Evolutionary conservation across 2,329 filamentous ascomycete species (phyloP), one percentile per base, ranked within the genome.

Genomic region (Emergomyces africanus): DNA sequence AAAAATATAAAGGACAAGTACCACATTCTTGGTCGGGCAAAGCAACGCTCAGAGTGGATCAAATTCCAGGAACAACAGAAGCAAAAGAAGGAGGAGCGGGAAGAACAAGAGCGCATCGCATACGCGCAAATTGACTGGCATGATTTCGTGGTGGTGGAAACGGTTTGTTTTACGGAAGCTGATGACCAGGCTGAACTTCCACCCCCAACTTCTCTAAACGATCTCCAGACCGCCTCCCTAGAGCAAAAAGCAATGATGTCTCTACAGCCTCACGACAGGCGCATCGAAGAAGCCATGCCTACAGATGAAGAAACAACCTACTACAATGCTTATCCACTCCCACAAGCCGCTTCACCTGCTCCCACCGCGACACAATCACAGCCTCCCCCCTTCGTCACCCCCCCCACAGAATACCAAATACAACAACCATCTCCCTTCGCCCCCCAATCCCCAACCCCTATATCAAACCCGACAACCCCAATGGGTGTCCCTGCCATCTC

Each of bases 71-170:
- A 94, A 65, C 78, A 85, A 58, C 89, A 96, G 75, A 92, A 91
- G 71, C 83, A 86, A 66, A 89, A 91, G 78, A 90, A 91, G 69
- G 90, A 95, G 68, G 90, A 95, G 68, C 85, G 91, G 63, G 87
- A 87, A 46, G 88, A 95, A 69, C 84, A 90, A 68, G 89, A 96
- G 71, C 85, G 86, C 67, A 76, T 85, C 55, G 81, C 81, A 57
- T 87, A 94, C 72, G 87, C 88, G 0, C 87, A 94, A 66, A 94
- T 99, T 63, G 94, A 99, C 73, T 99, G 94, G 94, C 89, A 95
- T 69, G 92, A 97, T 70, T 99, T 99, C 67, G 86, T 92, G 39
- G 88, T 99, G 23, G 90, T 96, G 50, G 94, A 96, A 74, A 96
- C 91, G 0, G 91, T 99, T 58, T 80, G 90, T 18, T 99, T 99